Conservation (phyloP, 2,329 filamentous ascomycete species). For the Trichoderma guizhouense region DNA sequence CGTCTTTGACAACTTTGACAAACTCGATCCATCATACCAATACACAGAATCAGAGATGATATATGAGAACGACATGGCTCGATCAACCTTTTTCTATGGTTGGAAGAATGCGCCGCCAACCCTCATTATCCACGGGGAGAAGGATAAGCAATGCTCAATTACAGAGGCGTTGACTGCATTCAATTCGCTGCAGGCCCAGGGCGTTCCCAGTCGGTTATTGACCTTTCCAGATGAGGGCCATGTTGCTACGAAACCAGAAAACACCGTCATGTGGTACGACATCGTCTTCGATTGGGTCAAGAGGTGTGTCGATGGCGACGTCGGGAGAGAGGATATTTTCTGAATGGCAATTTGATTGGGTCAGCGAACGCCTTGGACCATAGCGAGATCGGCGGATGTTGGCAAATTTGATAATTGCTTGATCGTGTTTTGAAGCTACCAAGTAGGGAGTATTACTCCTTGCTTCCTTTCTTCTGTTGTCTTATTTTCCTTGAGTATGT, state of each 20-base stretch:
- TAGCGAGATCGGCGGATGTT: no score
- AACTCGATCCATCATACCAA: conserved; percentile 42
- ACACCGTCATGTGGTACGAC: conserved; percentile 65
- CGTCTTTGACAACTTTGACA: conserved; percentile 29
- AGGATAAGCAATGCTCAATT: conserved; percentile 57
- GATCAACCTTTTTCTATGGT: conserved; percentile 39
- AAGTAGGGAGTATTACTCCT: background rate
- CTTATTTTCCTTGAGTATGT: background rate
- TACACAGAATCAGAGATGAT: conserved; percentile 23
- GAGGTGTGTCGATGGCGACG: conserved; percentile 36
- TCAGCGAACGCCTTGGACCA: no score
- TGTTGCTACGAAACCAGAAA: conserved; percentile 67
- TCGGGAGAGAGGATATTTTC: conserved; percentile 21
- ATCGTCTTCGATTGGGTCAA: conserved; percentile 67
- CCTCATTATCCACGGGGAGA: conserved; percentile 67
- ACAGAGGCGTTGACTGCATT: conserved; percentile 64
- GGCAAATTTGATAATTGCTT: background rate
- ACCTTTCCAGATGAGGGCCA: conserved; percentile 73
- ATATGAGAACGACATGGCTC: background rate
- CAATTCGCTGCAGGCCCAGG: conserved; percentile 65
- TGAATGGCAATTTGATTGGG: background rate
- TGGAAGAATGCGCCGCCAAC: conserved; percentile 64
- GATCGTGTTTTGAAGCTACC: background rate
- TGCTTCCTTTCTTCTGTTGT: background rate
- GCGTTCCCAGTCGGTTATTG: conserved; percentile 66